Base-by-base conservation (phyloP, 208 protist genomes). In the Crithidia brevicula region DNA sequence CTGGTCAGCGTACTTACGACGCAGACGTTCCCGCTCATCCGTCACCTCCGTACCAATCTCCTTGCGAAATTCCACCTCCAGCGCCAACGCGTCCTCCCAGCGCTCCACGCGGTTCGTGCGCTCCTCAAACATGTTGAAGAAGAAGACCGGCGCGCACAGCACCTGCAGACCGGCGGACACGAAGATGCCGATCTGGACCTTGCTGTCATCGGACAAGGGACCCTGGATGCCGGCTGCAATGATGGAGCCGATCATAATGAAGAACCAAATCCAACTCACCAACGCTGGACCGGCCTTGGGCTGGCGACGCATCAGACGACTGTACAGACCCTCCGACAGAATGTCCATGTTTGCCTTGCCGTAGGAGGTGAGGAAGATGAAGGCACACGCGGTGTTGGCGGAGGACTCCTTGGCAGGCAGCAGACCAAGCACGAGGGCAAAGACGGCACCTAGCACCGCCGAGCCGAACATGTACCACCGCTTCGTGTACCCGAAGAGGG, bases 101-200 rank as follows among this genome's bases (percentile, higher is more conserved):
- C 84, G 85, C 50, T 89, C 84, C 38, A 67, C 75, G 6, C 60
- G 59, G 70, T 93, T 91, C 13, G 20, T 61, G 16, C 60, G n/a
- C 82, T 93, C 88, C 31, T 64, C 84, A 49, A 81, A 85, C 76
- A 74, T 72, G 74, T 93, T 93, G 46, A 86, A 79, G 43, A 83
- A n/a, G 50, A 84, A 89, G 66, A 91, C 63, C 22, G 77, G 4
- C 13, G 43, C 46, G 4, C 74, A 75, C n/a, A 91, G 11, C 22
- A 85, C 30, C 80, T 90, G 82, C 27, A 82, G 20, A 10, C 40
- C 76, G 7, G 76, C 88, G n/a, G 84, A 62, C 18, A 93, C 56
- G 45, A 74, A 87, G 25, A 85, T 68, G 51, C 72, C 76, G 20
- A 88, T 52, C 20, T 77, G 61, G 46, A 62, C 51, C 27, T 72